Conservation (phyloP, 257 asterid genomes). For the Fraxinus cuspidata region DNA sequence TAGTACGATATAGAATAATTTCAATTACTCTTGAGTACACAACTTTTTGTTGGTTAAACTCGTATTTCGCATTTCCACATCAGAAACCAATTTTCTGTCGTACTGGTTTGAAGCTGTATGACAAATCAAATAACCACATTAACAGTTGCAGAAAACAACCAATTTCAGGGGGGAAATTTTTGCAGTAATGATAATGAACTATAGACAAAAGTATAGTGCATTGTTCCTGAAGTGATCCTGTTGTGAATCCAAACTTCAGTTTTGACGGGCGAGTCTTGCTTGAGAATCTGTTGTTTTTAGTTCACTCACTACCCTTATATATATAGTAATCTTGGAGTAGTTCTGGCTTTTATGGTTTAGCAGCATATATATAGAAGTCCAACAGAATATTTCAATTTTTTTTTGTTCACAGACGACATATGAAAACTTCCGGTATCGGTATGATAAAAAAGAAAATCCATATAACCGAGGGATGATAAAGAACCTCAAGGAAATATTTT, state of each 20-base stretch:
- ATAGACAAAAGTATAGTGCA: no score
- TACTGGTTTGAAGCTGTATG: no score
- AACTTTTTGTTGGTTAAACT: no score
- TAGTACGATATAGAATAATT: no score
- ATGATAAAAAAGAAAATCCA: slow-evolving; percentile 83
- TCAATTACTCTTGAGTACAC: no score
- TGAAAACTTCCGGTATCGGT: slow-evolving; percentile 85
- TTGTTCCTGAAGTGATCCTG: no score
- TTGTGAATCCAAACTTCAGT: background rate
- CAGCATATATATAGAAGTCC: background rate
- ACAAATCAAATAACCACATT: no score
- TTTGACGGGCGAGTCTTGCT: background rate
- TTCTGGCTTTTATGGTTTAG: background rate
- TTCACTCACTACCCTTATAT: background rate
- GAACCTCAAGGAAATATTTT: slow-evolving; percentile 67
- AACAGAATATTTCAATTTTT: slow-evolving; percentile 11
- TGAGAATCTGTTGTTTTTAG: background rate
- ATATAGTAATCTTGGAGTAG: background rate
- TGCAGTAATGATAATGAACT: no score
- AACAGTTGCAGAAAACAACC: no score
- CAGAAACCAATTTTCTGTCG: no score
- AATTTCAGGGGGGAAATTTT: no score
- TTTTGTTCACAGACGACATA: slow-evolving; percentile 70
- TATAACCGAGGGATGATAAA: slow-evolving; percentile 51
- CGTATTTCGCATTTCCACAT: no score